These are phyloP conservation scores for Pleurotus giganteus DNA, from an alignment of 768 basidiomycete species.

Conservation along the genomic window DNA sequence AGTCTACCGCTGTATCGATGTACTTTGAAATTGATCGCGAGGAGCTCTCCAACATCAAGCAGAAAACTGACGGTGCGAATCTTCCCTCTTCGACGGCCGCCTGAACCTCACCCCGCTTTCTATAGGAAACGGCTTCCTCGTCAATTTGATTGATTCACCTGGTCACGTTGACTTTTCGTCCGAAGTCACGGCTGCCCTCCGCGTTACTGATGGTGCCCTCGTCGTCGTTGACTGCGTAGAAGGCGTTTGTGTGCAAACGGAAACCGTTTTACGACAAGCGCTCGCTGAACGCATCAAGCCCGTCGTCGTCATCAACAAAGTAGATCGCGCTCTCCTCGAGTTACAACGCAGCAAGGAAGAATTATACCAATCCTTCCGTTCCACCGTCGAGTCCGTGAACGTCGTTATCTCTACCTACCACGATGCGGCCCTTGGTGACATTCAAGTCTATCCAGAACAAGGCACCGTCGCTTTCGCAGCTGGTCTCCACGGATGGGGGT, in stretches of 20 bases:
- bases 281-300: constrained; percentile 99
- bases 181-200: constrained; percentile 98
- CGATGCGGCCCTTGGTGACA: constrained; percentile 91
- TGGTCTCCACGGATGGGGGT: constrained; percentile 99
- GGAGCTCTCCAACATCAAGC: constrained; percentile 79
- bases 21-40: constrained; percentile 96
- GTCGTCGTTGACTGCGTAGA: constrained; percentile 99
- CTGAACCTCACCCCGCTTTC: not conserved
- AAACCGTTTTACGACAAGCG: constrained; percentile 97
- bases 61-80: constrained; percentile 84
- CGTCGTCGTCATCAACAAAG: constrained; percentile 99
- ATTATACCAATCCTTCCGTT: constrained; percentile 95
- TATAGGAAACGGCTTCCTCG: constrained; percentile 91
- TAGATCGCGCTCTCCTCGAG: constrained; percentile 98
- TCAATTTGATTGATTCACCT: constrained; percentile 99
- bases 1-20: constrained; percentile 99
- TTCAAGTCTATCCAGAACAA: constrained; percentile 97
- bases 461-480: constrained; percentile 99
- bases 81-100: not conserved
- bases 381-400: constrained; percentile 97
- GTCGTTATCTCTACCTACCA: constrained; percentile 98
- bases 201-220: constrained; percentile 99
- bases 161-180: constrained; percentile 99
- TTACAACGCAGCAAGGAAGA: constrained; percentile 96
- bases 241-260: constrained; percentile 99